Base-by-base conservation (phyloP, 208 protist genomes). In the Acanthamoeba lenticulata region DNA sequence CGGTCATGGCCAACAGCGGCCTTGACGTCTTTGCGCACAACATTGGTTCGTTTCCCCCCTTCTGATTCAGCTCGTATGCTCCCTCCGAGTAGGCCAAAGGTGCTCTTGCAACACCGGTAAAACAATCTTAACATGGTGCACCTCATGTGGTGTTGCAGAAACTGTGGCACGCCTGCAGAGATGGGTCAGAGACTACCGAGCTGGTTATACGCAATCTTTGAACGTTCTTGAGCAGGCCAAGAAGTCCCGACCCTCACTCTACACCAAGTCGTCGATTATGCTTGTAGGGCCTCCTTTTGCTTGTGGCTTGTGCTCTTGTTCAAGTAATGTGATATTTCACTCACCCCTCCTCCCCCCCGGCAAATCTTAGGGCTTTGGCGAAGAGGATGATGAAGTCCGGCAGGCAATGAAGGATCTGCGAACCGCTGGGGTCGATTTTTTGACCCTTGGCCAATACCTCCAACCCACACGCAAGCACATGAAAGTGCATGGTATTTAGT, bases 11-110 rank as follows among this genome's bases (percentile, higher is more conserved):
- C 36, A 60, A 49, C 7, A 97, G 98, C 52, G 99, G 99, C 7
- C 97, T 99, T 34, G 99, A 99, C 94, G 99, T 99, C 27, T 99
- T 99, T 95, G 99, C 99, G 27, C 99, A 99, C 97, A 99, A 99
- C 96, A 98, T 99, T 93, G 99, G 99, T 97, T 99, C 98, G 79
- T 98, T 99, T 13, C 98, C 99, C 96, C 15, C 44, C 55, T 79
- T 40, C 42, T 57, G 13, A 9, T 19, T 19, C 49, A 24, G 9
- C 49, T 57, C 49, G 13, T 57, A 9, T 19, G 13, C 49, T 57
- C 49, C 49, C 49, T 57, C 49, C 49, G 49, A 19, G 34, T n/a
- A n/a, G n/a, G n/a, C n/a, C n/a, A n/a, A n/a, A n/a, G n/a, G n/a
- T n/a, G n/a, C n/a, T n/a, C n/a, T n/a, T n/a, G n/a, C n/a, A n/a